Conservation (phyloP, 2,329 filamentous ascomycete species). For the Tolypocladium paradoxum region DNA sequence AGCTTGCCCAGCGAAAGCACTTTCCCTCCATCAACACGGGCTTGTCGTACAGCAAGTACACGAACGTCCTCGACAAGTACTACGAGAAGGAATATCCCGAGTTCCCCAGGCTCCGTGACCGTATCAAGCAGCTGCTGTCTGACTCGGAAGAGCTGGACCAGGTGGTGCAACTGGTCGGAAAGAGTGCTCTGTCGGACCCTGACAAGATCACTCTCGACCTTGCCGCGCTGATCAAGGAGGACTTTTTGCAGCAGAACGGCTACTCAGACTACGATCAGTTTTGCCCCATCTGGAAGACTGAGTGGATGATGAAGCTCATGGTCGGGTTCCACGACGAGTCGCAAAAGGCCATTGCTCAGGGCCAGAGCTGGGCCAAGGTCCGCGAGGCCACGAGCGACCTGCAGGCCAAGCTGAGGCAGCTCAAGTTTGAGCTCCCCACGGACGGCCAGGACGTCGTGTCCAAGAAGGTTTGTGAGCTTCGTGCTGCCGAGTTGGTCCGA, state of each 20-base stretch:
- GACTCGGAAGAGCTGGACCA: constrained; percentile 97
- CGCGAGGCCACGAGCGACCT: constrained; percentile 82
- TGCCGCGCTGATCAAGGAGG: constrained; percentile 86
- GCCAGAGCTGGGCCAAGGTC: constrained; percentile 86
- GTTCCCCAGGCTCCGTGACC: constrained; percentile 84
- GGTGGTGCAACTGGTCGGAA: constrained; percentile 96
- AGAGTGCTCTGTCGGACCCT: constrained; percentile 86
- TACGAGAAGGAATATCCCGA: constrained; percentile 92
- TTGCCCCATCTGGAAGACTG: constrained; percentile 98
- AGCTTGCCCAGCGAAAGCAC: constrained; percentile 96
- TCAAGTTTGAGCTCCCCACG: constrained; percentile 93
- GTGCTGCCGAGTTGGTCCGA: background rate
- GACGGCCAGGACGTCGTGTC: constrained; percentile 71
- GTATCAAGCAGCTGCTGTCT: constrained; percentile 85
- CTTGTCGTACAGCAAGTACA: constrained; percentile 96
- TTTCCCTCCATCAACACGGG: constrained; percentile 98
- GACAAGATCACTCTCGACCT: constrained; percentile 98
- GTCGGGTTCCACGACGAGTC: constrained; percentile 96
- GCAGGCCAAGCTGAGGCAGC: constrained; percentile 71
- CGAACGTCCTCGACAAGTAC: constrained; percentile 74
- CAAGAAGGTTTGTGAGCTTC: constrained; percentile 59
- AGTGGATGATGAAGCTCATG: constrained; percentile 99
- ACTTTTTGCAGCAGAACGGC: constrained; percentile 97
- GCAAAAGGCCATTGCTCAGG: constrained; percentile 87
- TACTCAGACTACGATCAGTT: constrained; percentile 99